Base-by-base conservation (phyloP, 176 grass and related monocot species). In the Ensete glaucum region DNA sequence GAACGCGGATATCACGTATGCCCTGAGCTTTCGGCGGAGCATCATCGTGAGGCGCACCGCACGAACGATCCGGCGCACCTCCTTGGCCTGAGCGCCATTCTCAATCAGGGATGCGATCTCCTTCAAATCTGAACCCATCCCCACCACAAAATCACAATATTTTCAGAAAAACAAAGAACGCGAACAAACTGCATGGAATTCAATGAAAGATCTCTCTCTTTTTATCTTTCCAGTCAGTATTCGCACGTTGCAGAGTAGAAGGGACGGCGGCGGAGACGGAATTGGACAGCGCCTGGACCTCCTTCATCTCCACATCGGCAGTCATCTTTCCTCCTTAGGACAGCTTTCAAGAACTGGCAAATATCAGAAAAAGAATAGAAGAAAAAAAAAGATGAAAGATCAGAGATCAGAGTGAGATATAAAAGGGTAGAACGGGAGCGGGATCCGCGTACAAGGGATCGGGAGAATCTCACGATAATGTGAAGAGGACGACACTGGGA, bases 51-150 rank as follows among this genome's bases (percentile, higher is more conserved):
- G 84, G 80, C 89, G 86, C 67, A 96, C 77, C 1, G 92, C 89
- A 23, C 86, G 92, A 50, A 84, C 82, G 82, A 96, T 89, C 68
- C 89, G 84, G 60, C 89, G 89, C 11, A 82, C 87, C 84, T 96
- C 92, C 81, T 92, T 92, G 71, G 77, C 72, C 29, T 87, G 83
- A 2, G 89, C 90, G 23, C 92, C 86, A 1, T 84, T 83, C 75
- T 96, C 92, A 62, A 96, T 87, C 84, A 91, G 23, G 7, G 84
- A 63, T 2, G 86, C 81, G 52, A 96, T 96, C 84, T 96, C 92
- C 92, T 83, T 96, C 82, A 96, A 89, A 96, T 89, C 92, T 96
- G 71, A 68, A 70, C 16, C 22, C 9, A 71, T 15, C 60, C 54
- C 9, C 73, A 23, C 29, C 17, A 43, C 23, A 64, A 19, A 55